Evolutionary conservation across 306 rosid species (phyloP), one percentile per base, ranked within the genome.

Genomic region (Prosopis cineraria): DNA sequence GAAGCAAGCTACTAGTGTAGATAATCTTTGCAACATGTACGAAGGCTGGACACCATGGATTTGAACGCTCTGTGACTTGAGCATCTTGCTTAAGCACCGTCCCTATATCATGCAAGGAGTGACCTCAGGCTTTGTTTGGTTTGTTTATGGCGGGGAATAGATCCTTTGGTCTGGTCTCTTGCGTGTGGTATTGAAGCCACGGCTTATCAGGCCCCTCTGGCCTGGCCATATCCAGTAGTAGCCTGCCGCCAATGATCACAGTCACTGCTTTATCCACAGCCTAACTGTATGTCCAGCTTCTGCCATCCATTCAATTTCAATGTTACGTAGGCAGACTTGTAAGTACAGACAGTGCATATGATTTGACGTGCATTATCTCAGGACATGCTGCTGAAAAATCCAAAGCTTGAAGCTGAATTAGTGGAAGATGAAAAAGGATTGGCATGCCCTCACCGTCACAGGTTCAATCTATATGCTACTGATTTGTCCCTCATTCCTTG

Each of bases 1-100:
- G 71, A 92, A 88, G 87, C 97, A 94, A 88, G 98, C 98, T 75
- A 90, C 93, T 22, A 94, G 94, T 83, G 85, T 92, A 74, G 98
- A 90, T 90, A 92, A 89, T 78, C 97, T 94, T 40, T 94, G 98
- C 85, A 92, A 89, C 90, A 94, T 94, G 98, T 94, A 94, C 65
- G 98, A 94, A 88, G 98, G 98, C 79, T 94, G 98, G 98, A 94
- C 98, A 45, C 97, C 97, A 66, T 94, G 98, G 98, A 94, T 94
- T 84, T 94, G 91, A 94, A 82, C 55, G 82, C 72, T 68, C 48
- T 79, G 82, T 68, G 81, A 70, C 76, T 52, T 24, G 40, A 68
- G 73, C 75, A 70, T 85, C 64, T 68, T 55, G 43, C 64, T 36
- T 52, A 33, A 68, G 81, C 52, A 45, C 45, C 75, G 39, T 77